Percentiles rank a stretch among this genome's conserved stretches.
phyloP scores from a whole-genome alignment of 306 rosid genomes.

The Quercus wislizeni region DNA sequence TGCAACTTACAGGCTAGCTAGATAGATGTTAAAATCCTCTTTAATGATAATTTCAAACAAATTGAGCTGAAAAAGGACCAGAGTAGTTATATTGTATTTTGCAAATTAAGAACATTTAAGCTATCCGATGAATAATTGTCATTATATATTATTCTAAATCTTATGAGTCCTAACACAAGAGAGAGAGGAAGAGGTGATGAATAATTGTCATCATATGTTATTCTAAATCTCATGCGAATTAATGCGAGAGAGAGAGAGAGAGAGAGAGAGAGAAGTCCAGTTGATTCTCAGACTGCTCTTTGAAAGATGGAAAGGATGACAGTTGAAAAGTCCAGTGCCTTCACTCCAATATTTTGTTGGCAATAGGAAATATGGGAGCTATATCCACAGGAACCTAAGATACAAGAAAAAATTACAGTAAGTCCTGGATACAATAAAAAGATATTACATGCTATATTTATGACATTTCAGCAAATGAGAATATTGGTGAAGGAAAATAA shows the following conservation, averaged over 20 bases:
- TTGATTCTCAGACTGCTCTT: not conserved
- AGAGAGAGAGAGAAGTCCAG: not conserved
- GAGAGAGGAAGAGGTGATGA: not conserved
- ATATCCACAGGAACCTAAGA: conserved; percentile 87
- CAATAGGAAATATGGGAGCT: conserved; percentile 69
- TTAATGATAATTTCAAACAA: not conserved
- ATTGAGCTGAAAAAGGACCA: not conserved
- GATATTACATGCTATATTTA: not conserved
- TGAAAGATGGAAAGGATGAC: conserved; percentile 4
- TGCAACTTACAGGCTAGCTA: not conserved
- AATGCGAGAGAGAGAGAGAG: not conserved
- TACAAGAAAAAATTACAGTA: not conserved
- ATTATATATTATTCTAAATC: not conserved
- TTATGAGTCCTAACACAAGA: not conserved
- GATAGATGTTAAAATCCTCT: too few relatives aligned
- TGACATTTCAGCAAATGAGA: not conserved
- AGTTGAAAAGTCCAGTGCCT: conserved; percentile 8
- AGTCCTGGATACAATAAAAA: not conserved
- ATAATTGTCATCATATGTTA: not conserved
- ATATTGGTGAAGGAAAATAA: not conserved
- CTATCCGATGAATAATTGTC: not conserved
- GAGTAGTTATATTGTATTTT: not conserved
- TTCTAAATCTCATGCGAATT: not conserved
- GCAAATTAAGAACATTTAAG: not conserved
- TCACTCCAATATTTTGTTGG: conserved; percentile 46